Base-by-base conservation (phyloP, 306 rosid genomes). In the Medicago lupulina region DNA sequence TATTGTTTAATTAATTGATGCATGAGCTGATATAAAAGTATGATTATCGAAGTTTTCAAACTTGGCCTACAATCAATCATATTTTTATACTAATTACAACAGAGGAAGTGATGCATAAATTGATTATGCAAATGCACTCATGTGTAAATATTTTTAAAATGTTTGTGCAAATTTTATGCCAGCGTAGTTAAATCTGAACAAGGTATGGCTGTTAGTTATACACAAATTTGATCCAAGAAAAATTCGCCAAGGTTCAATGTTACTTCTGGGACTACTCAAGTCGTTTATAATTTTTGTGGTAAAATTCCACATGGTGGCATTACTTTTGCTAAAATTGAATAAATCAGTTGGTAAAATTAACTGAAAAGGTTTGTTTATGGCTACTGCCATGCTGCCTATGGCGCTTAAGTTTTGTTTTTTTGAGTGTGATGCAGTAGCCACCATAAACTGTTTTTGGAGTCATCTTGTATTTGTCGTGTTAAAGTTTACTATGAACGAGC, bases 301-400 rank as follows among this genome's bases (percentile, higher is more conserved):
- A 36, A 65, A 65, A 65, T 65, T 65, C 13, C 28, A 65, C 68
- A 31, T 62, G 70, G 50, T 39, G 51, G 50, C 15, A 65, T 65
- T 65, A 39, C 50, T 40, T 38, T 18, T 38, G 50, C 28, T 8
- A 39, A 65, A 65, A 34, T 34, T 34, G 38, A 34, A 34, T 34
- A 5, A 34, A 34, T 34, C 38, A 34, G 38, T 34, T 34, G 73
- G 73, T 44, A 57, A 63, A 36, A 21, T 55, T 19, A 16, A 19
- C 28, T 10, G 62, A 55, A 55, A 55, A 55, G 34, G 31, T 31
- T 55, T 19, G 15, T 55, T 28, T 19, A 55, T 21, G 7, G 6
- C 31, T 55, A 25, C 61, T 18, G 7, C 39, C 64, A 28, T 58
- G n/a, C 64, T 15, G 9, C 38, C 16, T 15, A 23, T 23, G 14